Percentiles rank a stretch among this genome's conserved stretches.
Evolutionary conservation across 192 early-diverging fungal species (phyloP).

Genomic region (Oehlia diaphana): DNA sequence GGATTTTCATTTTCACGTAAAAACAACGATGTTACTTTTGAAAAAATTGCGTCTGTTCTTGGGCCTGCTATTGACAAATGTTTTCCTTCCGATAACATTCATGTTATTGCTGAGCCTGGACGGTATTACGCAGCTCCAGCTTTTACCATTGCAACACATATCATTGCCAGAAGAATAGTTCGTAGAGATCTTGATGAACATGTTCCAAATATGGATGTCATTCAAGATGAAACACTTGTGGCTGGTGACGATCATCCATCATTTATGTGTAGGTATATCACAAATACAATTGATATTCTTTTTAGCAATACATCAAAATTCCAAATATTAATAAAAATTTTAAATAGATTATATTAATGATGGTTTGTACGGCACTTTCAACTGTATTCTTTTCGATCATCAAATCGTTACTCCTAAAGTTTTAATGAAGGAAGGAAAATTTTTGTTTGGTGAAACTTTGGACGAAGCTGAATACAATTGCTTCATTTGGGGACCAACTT

Average conservation of each 20-base stretch:
- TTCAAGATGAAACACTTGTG: neutral
- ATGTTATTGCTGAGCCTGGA: slow-evolving; percentile 97
- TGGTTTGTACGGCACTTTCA: slow-evolving; percentile 97
- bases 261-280: neutral
- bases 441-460: slow-evolving; percentile 32
- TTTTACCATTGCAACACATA: slow-evolving; percentile 90
- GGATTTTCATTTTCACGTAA: slow-evolving; percentile 89
- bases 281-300: neutral
- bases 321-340: neutral
- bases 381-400: slow-evolving; percentile 98
- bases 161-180: slow-evolving; percentile 86
- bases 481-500: slow-evolving; percentile 96
- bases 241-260: neutral
- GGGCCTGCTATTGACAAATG: slow-evolving; percentile 72
- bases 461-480: slow-evolving; percentile 52
- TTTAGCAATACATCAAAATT: slow-evolving; percentile 18
- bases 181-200: slow-evolving; percentile 36
- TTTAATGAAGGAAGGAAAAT: slow-evolving; percentile 49
- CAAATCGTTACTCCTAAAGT: slow-evolving; percentile 71
- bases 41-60: slow-evolving; percentile 76
- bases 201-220: neutral
- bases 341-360: slow-evolving; percentile 91
- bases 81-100: slow-evolving; percentile 76
- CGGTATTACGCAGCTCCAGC: slow-evolving; percentile 94
- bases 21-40: slow-evolving; percentile 78